These are phyloP conservation scores for Colletotrichum tabaci DNA, from an alignment of 2,329 filamentous ascomycete species.

Conservation along the genomic window DNA sequence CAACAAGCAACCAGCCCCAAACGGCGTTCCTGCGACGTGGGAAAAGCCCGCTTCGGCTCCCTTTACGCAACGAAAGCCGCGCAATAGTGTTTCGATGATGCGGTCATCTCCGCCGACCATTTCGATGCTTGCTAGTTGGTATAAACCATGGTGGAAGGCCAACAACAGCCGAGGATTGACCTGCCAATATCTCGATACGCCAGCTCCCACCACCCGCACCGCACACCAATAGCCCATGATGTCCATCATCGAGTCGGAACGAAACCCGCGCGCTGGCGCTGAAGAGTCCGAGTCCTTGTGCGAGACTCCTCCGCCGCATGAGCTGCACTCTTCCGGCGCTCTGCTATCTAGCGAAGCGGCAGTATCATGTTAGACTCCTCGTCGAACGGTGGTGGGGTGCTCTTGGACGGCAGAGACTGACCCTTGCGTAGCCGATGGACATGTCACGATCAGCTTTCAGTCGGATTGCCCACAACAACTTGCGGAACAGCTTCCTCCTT, in stretches of 20 bases:
- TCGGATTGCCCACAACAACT: slow-evolving; percentile 7
- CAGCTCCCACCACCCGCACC: too few species aligned
- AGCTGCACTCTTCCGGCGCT: slow-evolving; percentile 31
- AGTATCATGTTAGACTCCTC: not conserved
- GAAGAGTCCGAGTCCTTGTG: not conserved
- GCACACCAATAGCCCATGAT: not conserved
- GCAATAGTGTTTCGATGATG: not conserved
- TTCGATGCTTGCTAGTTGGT: not conserved
- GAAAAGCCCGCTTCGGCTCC: not conserved
- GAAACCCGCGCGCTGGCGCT: not conserved
- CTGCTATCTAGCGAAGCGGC: slow-evolving; percentile 20
- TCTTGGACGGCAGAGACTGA: not conserved
- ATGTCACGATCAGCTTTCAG: slow-evolving; percentile 3
- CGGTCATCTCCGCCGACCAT: not conserved
- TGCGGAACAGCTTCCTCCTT: slow-evolving; percentile 3
- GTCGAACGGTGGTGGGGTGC: too few species aligned
- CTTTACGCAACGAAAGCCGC: not conserved
- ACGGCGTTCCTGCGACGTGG: not conserved
- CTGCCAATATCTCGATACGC: not conserved
- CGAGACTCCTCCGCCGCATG: slow-evolving; percentile 12
- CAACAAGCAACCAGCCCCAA: not conserved
- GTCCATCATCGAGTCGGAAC: slow-evolving; percentile 6
- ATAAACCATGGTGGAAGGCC: not conserved
- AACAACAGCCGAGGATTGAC: not conserved
- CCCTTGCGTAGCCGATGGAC: not conserved